These are phyloP conservation scores for Chimonanthus praecox DNA, from an alignment of 164 flowering plant genomes.

Conservation along the genomic window DNA sequence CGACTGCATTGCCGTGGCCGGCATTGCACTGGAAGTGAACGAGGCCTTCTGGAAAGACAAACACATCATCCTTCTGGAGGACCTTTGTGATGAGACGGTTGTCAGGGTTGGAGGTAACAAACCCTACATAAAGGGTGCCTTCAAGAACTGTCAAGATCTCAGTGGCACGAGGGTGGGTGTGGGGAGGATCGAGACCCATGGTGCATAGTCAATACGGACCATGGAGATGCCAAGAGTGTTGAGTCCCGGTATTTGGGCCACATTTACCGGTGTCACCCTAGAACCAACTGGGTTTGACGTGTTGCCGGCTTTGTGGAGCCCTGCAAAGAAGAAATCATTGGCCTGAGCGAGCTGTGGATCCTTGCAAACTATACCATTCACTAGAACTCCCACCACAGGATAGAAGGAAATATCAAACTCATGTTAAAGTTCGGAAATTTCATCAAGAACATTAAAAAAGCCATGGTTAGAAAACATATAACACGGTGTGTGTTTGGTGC, in stretches of 20 bases:
- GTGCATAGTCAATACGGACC: not conserved
- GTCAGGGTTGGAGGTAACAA: not conserved
- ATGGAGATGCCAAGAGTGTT: not conserved
- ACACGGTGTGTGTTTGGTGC: not conserved
- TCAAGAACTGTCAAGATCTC: slow-evolving; percentile 4
- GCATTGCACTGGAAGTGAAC: not conserved
- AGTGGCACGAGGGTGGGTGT: slow-evolving; percentile 1
- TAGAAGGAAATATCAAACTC: not conserved
- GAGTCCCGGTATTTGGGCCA: not conserved
- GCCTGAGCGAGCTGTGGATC: slow-evolving; percentile 12
- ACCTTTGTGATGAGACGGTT: not conserved
- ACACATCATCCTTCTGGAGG: slow-evolving; percentile 4
- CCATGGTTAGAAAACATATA: not conserved
- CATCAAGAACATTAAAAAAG: not conserved
- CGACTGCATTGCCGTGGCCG: not conserved
- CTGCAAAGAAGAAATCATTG: slow-evolving; percentile 9
- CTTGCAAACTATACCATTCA: slow-evolving; percentile 9
- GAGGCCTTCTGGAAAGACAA: slow-evolving; percentile 8
- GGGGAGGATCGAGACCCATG: not conserved
- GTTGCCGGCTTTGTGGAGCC: slow-evolving; percentile 3
- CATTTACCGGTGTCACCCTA: not conserved
- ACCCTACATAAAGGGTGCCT: slow-evolving; percentile 1
- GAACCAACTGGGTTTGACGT: not conserved
- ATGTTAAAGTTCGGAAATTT: too few species aligned
- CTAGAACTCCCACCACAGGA: slow-evolving; percentile 3